A percentile compares a stretch with the other conserved stretches of the same genome.
phyloP scores from a whole-genome alignment of 306 rosid genomes.

The Cicer pinnatifidum region DNA sequence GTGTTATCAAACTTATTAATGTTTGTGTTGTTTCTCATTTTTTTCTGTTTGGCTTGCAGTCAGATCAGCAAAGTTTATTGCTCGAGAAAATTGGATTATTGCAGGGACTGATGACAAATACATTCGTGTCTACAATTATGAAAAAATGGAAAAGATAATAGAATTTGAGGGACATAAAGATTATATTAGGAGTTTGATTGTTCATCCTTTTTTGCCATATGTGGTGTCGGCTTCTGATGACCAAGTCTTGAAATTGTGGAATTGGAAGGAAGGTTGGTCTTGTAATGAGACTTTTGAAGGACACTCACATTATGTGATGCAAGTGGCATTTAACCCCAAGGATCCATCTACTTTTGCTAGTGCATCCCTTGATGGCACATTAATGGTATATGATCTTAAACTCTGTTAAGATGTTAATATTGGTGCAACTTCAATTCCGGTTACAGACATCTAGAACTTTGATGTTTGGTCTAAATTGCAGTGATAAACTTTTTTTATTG shows the following conservation, averaged over 20 bases:
- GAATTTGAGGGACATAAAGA: constrained; percentile 67
- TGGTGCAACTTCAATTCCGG: too few species aligned
- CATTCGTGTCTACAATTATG: constrained; percentile 54
- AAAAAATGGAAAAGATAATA: constrained; percentile 49
- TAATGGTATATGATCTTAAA: constrained; percentile 48
- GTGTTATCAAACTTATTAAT: background rate
- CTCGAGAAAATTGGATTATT: constrained; percentile 58
- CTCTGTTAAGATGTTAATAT: too few species aligned
- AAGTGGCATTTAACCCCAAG: constrained; percentile 56
- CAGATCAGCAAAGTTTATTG: constrained; percentile 71
- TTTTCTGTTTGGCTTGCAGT: constrained; percentile 48
- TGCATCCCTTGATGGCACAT: constrained; percentile 69
- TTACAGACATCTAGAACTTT: too few species aligned
- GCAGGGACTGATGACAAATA: constrained; percentile 59
- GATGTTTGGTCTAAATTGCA: too few species aligned
- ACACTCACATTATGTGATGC: constrained; percentile 76
- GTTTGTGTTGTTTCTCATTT: background rate
- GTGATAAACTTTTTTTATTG: background rate
- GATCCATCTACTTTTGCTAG: constrained; percentile 51
- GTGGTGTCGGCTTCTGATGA: constrained; percentile 68
- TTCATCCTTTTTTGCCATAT: constrained; percentile 65
- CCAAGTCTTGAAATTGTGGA: constrained; percentile 62
- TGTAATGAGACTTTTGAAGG: constrained; percentile 57
- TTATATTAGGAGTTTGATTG: constrained; percentile 59
- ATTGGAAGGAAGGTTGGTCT: constrained; percentile 64